A percentile compares a stretch with the other conserved stretches of the same genome.
These are phyloP conservation scores for Zhuliangozyma parablackwelliae DNA, from an alignment of 1,139 yeast species.

Conservation along the genomic window DNA sequence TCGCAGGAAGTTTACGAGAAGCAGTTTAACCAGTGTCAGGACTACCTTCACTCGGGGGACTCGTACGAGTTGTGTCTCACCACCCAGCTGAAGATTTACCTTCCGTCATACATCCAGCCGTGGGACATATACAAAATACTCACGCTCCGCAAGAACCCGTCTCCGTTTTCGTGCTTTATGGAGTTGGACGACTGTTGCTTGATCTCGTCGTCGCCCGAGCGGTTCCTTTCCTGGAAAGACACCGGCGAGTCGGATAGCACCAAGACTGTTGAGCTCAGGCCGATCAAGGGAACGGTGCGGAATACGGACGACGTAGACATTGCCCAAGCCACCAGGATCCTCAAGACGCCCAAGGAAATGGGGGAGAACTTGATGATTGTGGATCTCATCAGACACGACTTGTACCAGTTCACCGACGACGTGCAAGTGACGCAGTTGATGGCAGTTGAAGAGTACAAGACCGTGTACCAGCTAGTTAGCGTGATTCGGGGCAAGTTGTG, in stretches of 20 bases:
- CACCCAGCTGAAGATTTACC: constrained; percentile 60
- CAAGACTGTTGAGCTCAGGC: constrained; percentile 70
- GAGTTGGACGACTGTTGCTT: constrained; percentile 67
- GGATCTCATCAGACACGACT: constrained; percentile 89
- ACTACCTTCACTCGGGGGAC: constrained; percentile 71
- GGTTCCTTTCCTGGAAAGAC: constrained; percentile 79
- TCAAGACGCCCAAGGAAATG: constrained; percentile 85
- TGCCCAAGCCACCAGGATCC: constrained; percentile 57
- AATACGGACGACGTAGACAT: constrained; percentile 51
- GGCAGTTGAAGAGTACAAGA: constrained; percentile 88
- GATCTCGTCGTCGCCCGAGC: constrained; percentile 89
- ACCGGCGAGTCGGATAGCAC: constrained; percentile 16
- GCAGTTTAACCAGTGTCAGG: constrained; percentile 64
- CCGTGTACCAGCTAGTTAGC: constrained; percentile 88
- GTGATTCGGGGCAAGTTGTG: constrained; percentile 68
- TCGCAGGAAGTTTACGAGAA: constrained; percentile 48
- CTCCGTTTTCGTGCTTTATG: constrained; percentile 86
- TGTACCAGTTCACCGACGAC: constrained; percentile 61
- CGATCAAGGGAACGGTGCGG: constrained; percentile 92
- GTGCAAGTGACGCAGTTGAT: constrained; percentile 77
- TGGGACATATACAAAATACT: constrained; percentile 82
- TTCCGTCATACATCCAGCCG: constrained; percentile 45
- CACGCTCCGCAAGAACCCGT: constrained; percentile 67
- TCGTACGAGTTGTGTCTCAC: constrained; percentile 94
- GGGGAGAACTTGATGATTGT: constrained; percentile 98